Evolutionary conservation across 2,329 filamentous ascomycete species (phyloP).

Genomic region (Cladophialophora psammophila): DNA sequence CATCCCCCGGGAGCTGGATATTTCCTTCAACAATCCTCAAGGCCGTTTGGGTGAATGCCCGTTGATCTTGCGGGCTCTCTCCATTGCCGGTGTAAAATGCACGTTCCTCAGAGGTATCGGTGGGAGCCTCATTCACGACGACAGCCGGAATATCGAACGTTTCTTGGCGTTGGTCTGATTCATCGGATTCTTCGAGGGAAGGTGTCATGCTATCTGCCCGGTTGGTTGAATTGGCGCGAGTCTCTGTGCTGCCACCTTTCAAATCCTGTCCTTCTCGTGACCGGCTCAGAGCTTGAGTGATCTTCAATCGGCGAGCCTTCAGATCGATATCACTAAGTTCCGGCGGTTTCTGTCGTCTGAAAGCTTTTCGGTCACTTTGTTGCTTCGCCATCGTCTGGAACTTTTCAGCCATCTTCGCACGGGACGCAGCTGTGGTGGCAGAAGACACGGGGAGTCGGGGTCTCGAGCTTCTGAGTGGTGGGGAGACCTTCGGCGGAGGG

Average conservation of each 20-base stretch:
- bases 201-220: conserved; percentile 27
- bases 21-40: conserved; percentile 32
- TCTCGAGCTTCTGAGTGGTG: conserved; percentile 79
- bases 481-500: conserved; percentile 75
- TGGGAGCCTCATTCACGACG: conserved; percentile 29
- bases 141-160: conserved; percentile 34
- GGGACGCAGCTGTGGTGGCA: conserved; percentile 74
- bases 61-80: conserved; percentile 32
- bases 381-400: conserved; percentile 54
- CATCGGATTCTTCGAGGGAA: conserved; percentile 30
- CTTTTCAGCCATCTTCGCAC: conserved; percentile 69
- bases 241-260: conserved; percentile 12
- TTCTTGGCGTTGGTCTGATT: conserved; percentile 11
- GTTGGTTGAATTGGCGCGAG: conserved; percentile 20
- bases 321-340: conserved; percentile 81
- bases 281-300: conserved; percentile 83
- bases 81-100: conserved; percentile 29
- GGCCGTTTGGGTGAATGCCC: conserved; percentile 42
- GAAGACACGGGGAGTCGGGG: conserved; percentile 80
- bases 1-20: conserved; percentile 25
- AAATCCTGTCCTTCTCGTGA: conserved; percentile 40
- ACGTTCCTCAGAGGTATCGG: conserved; percentile 29
- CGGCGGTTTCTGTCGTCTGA: conserved; percentile 57
- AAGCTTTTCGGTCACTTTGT: conserved; percentile 46
- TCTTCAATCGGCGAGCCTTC: conserved; percentile 79